Evolutionary conservation across 2,329 filamentous ascomycete genomes (phyloP).

Genomic region (Tympanopsis confertula): DNA sequence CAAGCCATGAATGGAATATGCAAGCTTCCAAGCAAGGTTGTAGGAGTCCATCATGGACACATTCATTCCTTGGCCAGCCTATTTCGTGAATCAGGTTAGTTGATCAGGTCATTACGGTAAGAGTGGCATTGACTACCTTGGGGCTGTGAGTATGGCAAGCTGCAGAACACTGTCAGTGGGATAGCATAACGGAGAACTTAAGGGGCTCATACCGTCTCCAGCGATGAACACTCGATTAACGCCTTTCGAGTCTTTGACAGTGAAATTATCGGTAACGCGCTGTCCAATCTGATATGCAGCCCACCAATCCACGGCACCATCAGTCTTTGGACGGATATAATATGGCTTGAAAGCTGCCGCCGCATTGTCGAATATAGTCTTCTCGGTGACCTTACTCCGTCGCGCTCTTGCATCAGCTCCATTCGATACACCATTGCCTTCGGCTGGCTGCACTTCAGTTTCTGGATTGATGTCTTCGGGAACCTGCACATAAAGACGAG

Average conservation of each 20-base stretch:
- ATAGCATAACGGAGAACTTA: conserved; percentile 1
- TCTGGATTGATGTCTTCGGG: conserved; percentile 16
- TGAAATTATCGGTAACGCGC: conserved; percentile 22
- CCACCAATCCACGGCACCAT: conserved; percentile 25
- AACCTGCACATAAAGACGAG: conserved; percentile 27
- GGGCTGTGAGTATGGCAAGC: conserved; percentile 32
- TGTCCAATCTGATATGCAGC: conserved; percentile 32
- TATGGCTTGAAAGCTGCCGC: conserved; percentile 22
- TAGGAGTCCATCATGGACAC: conserved; percentile 35
- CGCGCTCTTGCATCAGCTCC: conserved; percentile 10
- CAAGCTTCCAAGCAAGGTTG: conserved; percentile 39
- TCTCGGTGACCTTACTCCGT: conserved; percentile 17
- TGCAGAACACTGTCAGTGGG: conserved; percentile 4
- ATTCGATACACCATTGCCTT: conserved; percentile 3
- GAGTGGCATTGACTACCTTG: conserved; percentile 14
- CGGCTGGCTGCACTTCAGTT: conserved; percentile 7
- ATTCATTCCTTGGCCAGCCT: conserved; percentile 32
- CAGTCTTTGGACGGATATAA: conserved; percentile 19
- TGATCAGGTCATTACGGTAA: conserved; percentile 8
- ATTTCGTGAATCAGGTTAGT: not conserved
- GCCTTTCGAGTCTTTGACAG: conserved; percentile 21
- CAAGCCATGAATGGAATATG: conserved; percentile 19
- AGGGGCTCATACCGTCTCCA: conserved; percentile 22
- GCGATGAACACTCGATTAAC: conserved; percentile 27
- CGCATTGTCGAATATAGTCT: conserved; percentile 21